phyloP scores from a whole-genome alignment of 345 rosid species.

The Salix suchowensis region DNA sequence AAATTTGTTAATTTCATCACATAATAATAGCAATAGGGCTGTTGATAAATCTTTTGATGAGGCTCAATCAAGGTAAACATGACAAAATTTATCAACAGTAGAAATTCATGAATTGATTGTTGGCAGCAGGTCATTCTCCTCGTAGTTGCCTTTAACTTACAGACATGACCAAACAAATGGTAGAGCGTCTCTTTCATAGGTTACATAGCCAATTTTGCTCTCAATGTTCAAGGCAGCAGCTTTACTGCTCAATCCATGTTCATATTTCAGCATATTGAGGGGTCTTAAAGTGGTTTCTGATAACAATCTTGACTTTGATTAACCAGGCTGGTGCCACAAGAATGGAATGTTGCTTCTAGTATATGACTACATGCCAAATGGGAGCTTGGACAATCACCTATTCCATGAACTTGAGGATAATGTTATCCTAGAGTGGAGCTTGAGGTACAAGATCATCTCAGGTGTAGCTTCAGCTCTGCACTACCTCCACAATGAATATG shows the following conservation, averaged over 20 bases:
- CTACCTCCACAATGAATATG: constrained; percentile 58
- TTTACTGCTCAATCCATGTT: background rate
- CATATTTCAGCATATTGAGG: background rate
- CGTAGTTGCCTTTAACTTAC: background rate
- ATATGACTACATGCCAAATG: constrained; percentile 61
- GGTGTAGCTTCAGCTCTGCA: constrained; percentile 55
- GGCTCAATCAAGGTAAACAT: background rate
- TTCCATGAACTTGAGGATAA: constrained; percentile 26
- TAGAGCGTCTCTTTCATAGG: background rate
- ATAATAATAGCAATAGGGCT: background rate
- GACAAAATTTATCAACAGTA: background rate
- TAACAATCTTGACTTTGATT: background rate
- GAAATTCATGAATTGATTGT: background rate
- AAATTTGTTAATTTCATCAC: background rate
- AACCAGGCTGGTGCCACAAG: constrained; percentile 53
- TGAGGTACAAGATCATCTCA: constrained; percentile 40
- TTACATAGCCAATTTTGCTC: background rate
- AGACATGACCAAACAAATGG: background rate
- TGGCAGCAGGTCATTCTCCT: background rate
- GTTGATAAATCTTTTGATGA: background rate
- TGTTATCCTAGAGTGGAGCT: constrained; percentile 31
- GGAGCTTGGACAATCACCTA: constrained; percentile 49
- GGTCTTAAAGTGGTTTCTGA: background rate
- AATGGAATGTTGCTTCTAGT: constrained; percentile 46
- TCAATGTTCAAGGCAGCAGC: background rate